Percentiles rank a stretch among this genome's conserved stretches.
Conservation (phyloP, 768 basidiomycete genomes). For the Mycena haematopus region DNA sequence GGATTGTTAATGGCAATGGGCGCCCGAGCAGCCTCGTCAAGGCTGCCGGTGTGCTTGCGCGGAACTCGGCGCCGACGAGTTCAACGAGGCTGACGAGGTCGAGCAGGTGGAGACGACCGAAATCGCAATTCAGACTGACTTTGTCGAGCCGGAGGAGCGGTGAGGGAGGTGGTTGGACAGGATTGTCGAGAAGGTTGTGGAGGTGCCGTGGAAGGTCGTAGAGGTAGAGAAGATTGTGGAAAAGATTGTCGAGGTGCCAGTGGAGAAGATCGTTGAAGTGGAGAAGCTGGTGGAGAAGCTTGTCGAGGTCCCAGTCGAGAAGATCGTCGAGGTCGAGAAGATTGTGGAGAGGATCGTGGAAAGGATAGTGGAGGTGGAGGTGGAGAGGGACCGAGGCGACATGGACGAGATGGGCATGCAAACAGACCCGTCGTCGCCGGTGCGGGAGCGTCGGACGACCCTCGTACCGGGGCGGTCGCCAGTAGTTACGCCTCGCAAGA, state of each 20-base stretch:
- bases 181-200: conserved; percentile 45
- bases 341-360: conserved; percentile 24
- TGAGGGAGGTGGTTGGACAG: conserved; percentile 41
- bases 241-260: conserved; percentile 46
- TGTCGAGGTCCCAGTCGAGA: too few relatives aligned
- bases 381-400: conserved; percentile 37
- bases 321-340: too few relatives aligned
- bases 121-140: conserved; percentile 71
- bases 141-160: conserved; percentile 35
- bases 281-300: conserved; percentile 46
- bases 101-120: conserved; percentile 69
- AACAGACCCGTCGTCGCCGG: conserved; percentile 11
- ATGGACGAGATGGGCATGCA: conserved; percentile 59
- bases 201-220: conserved; percentile 42
- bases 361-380: conserved; percentile 44
- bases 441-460: conserved; percentile 32
- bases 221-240: conserved; percentile 41
- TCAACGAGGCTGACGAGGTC: conserved; percentile 42
- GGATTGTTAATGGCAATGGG: conserved; percentile 27
- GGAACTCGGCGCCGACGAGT: conserved; percentile 52
- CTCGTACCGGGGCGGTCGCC: conserved; percentile 38
- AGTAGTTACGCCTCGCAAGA: conserved; percentile 43
- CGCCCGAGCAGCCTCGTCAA: conserved; percentile 68
- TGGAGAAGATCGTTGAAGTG: conserved; percentile 35
- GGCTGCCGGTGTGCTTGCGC: conserved; percentile 74